Base-by-base conservation (phyloP, 1,284 basidiomycete genomes). In the Sanghuangporus baumii region DNA sequence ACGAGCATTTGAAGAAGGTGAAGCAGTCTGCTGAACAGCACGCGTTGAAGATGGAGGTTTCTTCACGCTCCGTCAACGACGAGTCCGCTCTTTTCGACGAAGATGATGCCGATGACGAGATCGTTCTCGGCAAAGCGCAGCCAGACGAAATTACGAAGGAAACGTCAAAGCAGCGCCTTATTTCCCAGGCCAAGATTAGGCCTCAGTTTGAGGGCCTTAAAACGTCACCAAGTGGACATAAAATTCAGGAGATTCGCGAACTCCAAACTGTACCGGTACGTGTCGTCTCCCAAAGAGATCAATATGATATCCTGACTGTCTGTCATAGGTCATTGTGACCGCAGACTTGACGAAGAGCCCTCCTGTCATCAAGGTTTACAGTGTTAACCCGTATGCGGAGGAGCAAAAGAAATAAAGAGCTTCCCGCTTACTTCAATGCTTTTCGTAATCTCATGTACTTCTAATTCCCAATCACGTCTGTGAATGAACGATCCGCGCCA, bases 281-380 rank as follows among this genome's bases (percentile, higher is more conserved):
- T 81, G 43, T 46, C 36, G 23, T 26, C 46, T 34, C 66, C 60
- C 20, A 46, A 46, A 67, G n/a, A 66, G 50, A 20, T 34, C 66
- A 58, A 66, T 55, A 43, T 37, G 43, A 62, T n/a, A 48, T 60
- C 40, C 38, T 57, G 47, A 9, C 47, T 18, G 48, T 56, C 67
- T 31, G 5, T 37, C 57, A 0, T 66, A 93, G 91, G 91, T 95
- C 69, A 94, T 96, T 71, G 87, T 97, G 67, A 94, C 93, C 43
- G 93, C 93, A 41, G 94, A 97, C 74, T 77, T 96, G 69, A 93
- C 91, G 67, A 96, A 95, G 83, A 94, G 90, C 68, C 94, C 94
- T 59, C 94, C 94, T 8, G 94, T 96, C 67, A 89, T 96, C 79
- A 93, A 93, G 75, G 93, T 95, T 61, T 93, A 92, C 79, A 91